Evolutionary conservation across 257 asterid species (phyloP), one percentile per base, ranked within the genome.

Genomic region (Mitragyna speciosa): DNA sequence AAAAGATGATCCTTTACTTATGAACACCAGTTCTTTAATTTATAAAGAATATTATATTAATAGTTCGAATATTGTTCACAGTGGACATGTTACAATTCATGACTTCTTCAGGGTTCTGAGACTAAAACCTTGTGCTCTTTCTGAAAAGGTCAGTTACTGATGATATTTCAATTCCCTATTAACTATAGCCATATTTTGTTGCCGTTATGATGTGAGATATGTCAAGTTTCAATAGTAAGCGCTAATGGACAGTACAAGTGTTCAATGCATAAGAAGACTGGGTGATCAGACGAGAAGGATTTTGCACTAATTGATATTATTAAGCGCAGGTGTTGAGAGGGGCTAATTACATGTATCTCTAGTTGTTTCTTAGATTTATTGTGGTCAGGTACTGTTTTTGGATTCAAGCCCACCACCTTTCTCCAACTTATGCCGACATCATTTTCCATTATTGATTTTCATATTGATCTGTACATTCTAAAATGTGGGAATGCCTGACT

Each of bases 11-110:
- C 69, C 3, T 64, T 64, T 64, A 28, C 43, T 64, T 61, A 15
- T 49, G 43, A 48, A 48, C 58, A 12, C 41, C 15, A 4, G 24
- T 47, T 71, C 41, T 19, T 47, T 48, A 33, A n/a, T 26, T 28
- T 76, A 7, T 22, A 22, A 59, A 41, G 15, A 75, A 45, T 45
- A 33, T 70, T 72, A 31, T 51, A 67, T 76, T 58, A 12, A 70
- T 69, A 15, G n/a, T 78, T 54, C 33, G 41, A 70, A 26, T 80
- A 69, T 68, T 79, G 36, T 83, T 79, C 72, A 43, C 94, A 94
- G 99, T 75, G 98, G 98, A 72, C 85, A 73, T 78, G 97, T 92
- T 12, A 92, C 90, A 76, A 84, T 86, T 81, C 92, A 84, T 83
- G 91, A 87, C 87, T 92, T 96, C 86, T 90, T 92, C 83, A 83